Base-by-base conservation (phyloP, 805 yeast genomes). In the Spathaspora boniae region DNA sequence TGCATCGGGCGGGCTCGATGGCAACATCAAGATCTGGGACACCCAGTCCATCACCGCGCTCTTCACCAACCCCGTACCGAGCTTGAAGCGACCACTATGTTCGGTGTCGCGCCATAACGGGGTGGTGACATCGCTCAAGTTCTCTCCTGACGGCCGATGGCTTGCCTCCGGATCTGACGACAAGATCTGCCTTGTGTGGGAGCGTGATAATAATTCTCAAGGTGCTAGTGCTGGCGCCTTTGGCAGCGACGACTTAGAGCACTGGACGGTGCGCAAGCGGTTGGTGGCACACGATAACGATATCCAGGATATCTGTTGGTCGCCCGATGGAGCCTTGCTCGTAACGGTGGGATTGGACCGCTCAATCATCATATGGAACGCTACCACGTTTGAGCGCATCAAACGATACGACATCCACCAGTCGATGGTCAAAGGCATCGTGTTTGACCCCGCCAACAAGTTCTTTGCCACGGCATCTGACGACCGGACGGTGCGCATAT, bases 271-370 rank as follows among this genome's bases (percentile, higher is more conserved):
- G 1, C 66, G 96, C 14, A 86, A 86, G 50, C 74, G 98, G 50
- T 72, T 88, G 11, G 96, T 87, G 14, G 98, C 97, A 1, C 99
- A 93, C 58, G 98, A 93, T 45, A 93, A 91, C 54, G 99, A 93
- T 64, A 86, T 93, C 33, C 98, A 93, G 57, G 98, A 93, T 59
- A 81, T 93, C 46, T 94, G 96, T 28, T 93, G 98, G 98, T 85
- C 96, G 2, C 97, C 98, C 0, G 98, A 91, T 54, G 84, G 95
- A 4, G 76, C 86, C 24, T 76, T 93, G 16, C 65, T 93, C 31
- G 96, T 93, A 12, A 84, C 96, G 1, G 98, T 91, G 8, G 98
- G 98, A 0, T 68, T 93, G 38, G 99, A 93, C 60, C 71, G 96
- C 52, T 83, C 93, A 29, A 86, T 93, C 36, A 85, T 91, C 30